Conservation (phyloP, 2,329 filamentous ascomycete species). For the Phialemonium atrogriseum region DNA sequence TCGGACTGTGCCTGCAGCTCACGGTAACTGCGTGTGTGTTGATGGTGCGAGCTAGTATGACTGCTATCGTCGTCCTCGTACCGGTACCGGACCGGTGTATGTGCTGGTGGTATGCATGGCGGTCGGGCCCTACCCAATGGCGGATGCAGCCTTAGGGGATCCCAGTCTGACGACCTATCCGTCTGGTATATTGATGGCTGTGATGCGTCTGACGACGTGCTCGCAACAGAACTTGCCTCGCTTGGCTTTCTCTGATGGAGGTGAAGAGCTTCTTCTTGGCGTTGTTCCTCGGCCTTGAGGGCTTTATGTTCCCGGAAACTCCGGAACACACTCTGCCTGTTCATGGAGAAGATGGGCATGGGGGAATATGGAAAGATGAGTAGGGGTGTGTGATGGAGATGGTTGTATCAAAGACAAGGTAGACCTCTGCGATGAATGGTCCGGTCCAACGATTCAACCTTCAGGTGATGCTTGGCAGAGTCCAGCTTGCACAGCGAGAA, state of each 20-base stretch:
- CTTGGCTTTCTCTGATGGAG: slow-evolving; percentile 10
- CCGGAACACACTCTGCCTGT: too few species aligned
- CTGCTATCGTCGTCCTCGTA: slow-evolving; percentile 1
- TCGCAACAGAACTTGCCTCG: slow-evolving; percentile 11
- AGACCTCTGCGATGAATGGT: too few species aligned
- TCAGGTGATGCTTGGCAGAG: too few species aligned
- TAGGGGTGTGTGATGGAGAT: too few species aligned
- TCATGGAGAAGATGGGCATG: too few species aligned
- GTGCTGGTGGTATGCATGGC: too few species aligned
- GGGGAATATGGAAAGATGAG: too few species aligned
- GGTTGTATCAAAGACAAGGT: too few species aligned
- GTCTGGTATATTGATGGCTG: slow-evolving; percentile 13
- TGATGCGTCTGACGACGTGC: slow-evolving; percentile 12
- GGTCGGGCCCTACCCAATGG: too few species aligned
- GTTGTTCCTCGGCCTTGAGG: slow-evolving; percentile 6
- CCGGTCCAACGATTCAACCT: too few species aligned
- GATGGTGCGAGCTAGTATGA: background rate
- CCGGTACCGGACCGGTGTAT: slow-evolving; percentile 3
- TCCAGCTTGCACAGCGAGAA: too few species aligned
- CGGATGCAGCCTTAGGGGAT: slow-evolving; percentile 25
- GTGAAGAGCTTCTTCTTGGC: slow-evolving; percentile 2
- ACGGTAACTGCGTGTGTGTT: background rate
- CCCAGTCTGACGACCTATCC: slow-evolving; percentile 19
- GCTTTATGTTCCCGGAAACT: slow-evolving; percentile 15
- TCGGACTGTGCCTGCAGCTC: slow-evolving; percentile 8